Conservation (phyloP, 208 protist species). For the Vickermania spadyakhi region DNA sequence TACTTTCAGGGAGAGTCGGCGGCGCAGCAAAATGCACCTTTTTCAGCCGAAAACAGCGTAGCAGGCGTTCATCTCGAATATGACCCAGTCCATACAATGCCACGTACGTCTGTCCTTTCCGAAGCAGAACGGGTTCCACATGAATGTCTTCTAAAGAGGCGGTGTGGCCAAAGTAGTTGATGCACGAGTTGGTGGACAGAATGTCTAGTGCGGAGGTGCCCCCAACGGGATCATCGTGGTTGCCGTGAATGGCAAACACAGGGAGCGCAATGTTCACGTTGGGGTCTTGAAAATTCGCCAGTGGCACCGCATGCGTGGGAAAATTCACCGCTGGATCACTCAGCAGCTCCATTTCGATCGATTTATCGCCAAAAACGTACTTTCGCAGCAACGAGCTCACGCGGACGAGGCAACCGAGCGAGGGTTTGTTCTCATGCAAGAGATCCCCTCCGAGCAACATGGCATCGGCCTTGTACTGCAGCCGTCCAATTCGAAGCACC, state of each 20-base stretch:
- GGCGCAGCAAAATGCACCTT: conserved; percentile 92
- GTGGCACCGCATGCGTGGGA: conserved; percentile 61
- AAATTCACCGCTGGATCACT: conserved; percentile 91
- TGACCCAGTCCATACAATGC: conserved; percentile 98
- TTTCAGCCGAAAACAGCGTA: conserved; percentile 91
- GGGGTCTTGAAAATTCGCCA: conserved; percentile 93
- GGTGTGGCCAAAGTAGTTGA: conserved; percentile 99
- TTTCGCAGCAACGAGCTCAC: conserved; percentile 84
- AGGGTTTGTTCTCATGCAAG: conserved; percentile 99
- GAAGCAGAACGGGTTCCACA: conserved; percentile 89
- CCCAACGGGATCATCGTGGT: conserved; percentile 98
- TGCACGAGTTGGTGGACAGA: conserved; percentile 83
- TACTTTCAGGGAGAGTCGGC: conserved; percentile 12
- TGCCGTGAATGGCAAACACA: conserved; percentile 99
- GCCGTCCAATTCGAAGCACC: conserved; percentile 88
- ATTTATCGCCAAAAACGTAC: conserved; percentile 88
- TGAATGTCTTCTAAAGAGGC: conserved; percentile 89
- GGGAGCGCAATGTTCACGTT: conserved; percentile 98
- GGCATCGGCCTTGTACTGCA: conserved; percentile 93
- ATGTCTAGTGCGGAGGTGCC: conserved; percentile 94
- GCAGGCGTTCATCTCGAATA: conserved; percentile 97
- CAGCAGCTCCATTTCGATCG: conserved; percentile 87
- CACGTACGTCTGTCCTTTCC: conserved; percentile 93
- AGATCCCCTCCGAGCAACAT: conserved; percentile 98
- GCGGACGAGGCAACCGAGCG: conserved; percentile 81